Evolutionary conservation across 805 yeast species (phyloP), one percentile per base, ranked within the genome.

Genomic region (Hermanozyma aechmeae): DNA sequence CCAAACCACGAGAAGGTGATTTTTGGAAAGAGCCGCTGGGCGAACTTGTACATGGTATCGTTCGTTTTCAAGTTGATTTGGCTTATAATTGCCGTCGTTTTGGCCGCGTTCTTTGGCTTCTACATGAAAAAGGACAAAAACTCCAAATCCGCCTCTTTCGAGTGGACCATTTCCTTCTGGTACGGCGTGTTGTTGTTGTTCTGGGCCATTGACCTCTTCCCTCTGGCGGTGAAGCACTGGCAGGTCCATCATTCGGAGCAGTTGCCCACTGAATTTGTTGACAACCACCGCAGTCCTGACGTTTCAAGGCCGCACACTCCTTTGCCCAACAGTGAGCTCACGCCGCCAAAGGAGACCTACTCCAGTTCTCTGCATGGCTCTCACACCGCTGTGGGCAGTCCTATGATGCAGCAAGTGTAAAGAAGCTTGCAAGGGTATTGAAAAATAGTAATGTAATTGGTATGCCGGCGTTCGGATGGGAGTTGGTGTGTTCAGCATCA

Each of bases 101-200:
- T 82, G 46, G 95, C 89, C 3, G 53, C 79, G 15, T 65, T 72
- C 18, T 89, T 84, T 39, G 85, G 73, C n/a, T 64, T 52, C 3
- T 46, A 56, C 28, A 45, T 48, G 49, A 48, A 51, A 9, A 29
- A 32, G 1, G 61, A 63, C 16, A 44, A 56, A 6, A 45, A 56
- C 22, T 60, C 68, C 38, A 58, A 67, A 18, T 65, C 76, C 23
- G 86, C 86, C 0, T 59, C 65, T 13, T 73, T 80, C 48, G 97
- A 89, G 55, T 89, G 97, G 97, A 48, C 76, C 3, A 54, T 87
- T 24, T 76, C 89, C n/a, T 87, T 77, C 54, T 77, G 83, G 75
- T 87, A 81, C 48, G 92, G 94, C 3, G 43, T 78, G 19, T 61
- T 81, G 35, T 70, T 78, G 39, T 46, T 78, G 4, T 56, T 77